A percentile compares a stretch with the other conserved stretches of the same genome.
phyloP scores from a whole-genome alignment of 805 yeast genomes.

The Teunomyces panamensis region DNA sequence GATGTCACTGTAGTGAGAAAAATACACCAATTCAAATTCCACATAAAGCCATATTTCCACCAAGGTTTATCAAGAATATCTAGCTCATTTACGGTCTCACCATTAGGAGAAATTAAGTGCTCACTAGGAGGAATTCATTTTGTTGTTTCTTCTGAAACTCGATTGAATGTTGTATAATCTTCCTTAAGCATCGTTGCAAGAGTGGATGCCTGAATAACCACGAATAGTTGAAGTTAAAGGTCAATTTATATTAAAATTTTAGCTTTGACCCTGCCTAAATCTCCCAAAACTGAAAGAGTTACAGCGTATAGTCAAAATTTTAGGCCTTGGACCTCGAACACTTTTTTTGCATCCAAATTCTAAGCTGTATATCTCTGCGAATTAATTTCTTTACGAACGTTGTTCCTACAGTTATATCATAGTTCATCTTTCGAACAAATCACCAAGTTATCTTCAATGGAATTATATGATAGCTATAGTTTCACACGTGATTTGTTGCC shows the following conservation, averaged over 20 bases:
- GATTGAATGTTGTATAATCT: not conserved
- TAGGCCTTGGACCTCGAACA: too few species aligned
- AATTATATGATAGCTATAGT: too few species aligned
- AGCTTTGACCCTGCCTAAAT: not conserved
- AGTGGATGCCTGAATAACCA: not conserved
- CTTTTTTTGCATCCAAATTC: not conserved
- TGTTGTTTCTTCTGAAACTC: not conserved
- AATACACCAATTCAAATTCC: slow-evolving; percentile 34
- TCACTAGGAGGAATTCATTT: not conserved
- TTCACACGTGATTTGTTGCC: too few species aligned
- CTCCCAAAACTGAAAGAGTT: not conserved
- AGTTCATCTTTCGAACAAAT: too few species aligned
- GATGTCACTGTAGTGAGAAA: slow-evolving; percentile 44
- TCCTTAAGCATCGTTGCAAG: not conserved
- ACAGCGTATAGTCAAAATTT: too few species aligned
- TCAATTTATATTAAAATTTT: not conserved
- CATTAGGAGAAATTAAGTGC: not conserved
- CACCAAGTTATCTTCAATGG: too few species aligned
- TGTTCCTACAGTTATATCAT: too few species aligned
- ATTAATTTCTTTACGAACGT: too few species aligned
- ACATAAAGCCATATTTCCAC: slow-evolving; percentile 37
- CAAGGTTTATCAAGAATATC: slow-evolving; percentile 21
- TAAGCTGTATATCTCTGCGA: too few species aligned
- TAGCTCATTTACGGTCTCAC: slow-evolving; percentile 1
- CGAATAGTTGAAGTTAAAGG: not conserved